Evolutionary conservation across 345 rosid species (phyloP).

Genomic region (Populus davidiana): DNA sequence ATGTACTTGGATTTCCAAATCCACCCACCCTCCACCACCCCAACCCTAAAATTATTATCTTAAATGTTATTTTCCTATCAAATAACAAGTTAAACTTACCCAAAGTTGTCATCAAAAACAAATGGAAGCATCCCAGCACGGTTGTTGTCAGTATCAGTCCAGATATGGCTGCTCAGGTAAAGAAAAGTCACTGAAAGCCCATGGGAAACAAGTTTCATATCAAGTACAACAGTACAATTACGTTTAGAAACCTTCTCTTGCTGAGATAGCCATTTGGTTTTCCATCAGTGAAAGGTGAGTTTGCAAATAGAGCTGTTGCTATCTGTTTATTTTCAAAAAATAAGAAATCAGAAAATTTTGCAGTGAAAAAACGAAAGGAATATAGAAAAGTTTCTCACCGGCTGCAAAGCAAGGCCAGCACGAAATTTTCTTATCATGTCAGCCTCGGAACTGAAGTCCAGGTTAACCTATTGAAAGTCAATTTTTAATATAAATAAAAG

Average conservation of each 20-base stretch:
- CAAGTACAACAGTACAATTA: conserved; percentile 1
- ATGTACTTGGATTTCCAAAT: background rate
- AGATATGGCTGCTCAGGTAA: conserved; percentile 69
- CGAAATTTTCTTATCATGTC: conserved; percentile 98
- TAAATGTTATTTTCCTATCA: background rate
- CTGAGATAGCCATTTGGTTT: conserved; percentile 97
- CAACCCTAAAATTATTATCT: background rate
- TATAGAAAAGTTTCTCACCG: conserved; percentile 50
- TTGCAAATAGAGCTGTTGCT: conserved; percentile 96
- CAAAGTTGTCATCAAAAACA: conserved; percentile 86
- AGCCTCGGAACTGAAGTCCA: conserved; percentile 90
- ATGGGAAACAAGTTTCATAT: background rate
- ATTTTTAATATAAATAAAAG: background rate
- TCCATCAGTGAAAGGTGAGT: conserved; percentile 97
- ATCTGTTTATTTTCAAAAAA: conserved; percentile 55
- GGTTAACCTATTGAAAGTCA: conserved; percentile 66
- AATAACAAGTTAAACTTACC: conserved; percentile 47
- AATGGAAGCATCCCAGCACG: conserved; percentile 97
- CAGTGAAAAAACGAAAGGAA: conserved; percentile 12
- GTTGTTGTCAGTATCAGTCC: conserved; percentile 91
- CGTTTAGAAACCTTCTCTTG: conserved; percentile 73
- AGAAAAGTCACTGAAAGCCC: conserved; percentile 21
- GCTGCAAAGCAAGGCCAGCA: conserved; percentile 96
- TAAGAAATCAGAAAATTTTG: conserved; percentile 27
- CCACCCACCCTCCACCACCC: background rate